Evolutionary conservation across 2,329 filamentous ascomycete genomes (phyloP).

Genomic region (Penicillium palitans): DNA sequence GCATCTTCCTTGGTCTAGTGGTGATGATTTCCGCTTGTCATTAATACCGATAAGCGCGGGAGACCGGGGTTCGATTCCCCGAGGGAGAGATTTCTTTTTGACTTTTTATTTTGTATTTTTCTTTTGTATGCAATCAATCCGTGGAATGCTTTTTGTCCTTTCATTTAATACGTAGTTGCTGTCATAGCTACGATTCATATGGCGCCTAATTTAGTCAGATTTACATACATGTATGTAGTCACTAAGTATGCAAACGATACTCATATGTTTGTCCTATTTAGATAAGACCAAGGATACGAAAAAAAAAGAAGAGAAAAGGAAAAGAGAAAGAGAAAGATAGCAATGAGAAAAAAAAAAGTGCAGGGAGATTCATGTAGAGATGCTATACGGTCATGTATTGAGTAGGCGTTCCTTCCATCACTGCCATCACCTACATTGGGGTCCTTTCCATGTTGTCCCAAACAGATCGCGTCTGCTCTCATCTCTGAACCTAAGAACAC

Average conservation of each 20-base stretch:
- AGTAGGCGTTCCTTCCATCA: neutral
- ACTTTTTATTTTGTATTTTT: neutral
- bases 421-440: neutral
- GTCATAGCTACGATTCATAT: neutral
- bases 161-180: neutral
- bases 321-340: neutral
- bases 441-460: neutral
- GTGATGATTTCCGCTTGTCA: conserved; percentile 35
- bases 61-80: conserved; percentile 40
- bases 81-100: conserved; percentile 30
- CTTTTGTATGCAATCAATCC: no score
- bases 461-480: neutral
- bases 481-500: neutral
- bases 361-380: neutral
- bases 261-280: neutral
- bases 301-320: neutral
- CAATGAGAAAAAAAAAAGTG: no score
- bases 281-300: neutral
- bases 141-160: no score
- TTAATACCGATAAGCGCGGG: conserved; percentile 32
- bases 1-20: conserved; percentile 33
- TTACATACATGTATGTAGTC: neutral
- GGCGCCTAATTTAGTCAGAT: neutral
- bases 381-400: neutral
- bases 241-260: neutral